Percentiles rank a stretch among this genome's conserved stretches.
phyloP scores from a whole-genome alignment of 192 early-diverging fungal genomes.

The Coemansia aciculifera region DNA sequence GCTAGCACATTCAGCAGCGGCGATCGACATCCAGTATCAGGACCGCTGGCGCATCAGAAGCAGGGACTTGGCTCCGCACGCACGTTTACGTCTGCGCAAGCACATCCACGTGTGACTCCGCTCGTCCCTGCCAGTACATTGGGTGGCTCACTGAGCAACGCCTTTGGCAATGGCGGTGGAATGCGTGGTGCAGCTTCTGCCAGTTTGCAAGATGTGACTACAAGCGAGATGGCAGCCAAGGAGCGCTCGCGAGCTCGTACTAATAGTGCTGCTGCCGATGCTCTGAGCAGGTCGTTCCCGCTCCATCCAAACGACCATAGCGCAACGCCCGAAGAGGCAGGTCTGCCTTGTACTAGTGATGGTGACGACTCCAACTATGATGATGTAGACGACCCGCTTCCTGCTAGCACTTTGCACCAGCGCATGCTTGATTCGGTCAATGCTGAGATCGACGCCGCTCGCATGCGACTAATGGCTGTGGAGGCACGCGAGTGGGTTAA shows the following conservation, averaged over 20 bases:
- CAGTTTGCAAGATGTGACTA: constrained; percentile 39
- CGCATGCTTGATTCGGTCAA: constrained; percentile 23
- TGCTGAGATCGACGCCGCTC: constrained; percentile 41
- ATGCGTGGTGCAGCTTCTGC: constrained; percentile 28
- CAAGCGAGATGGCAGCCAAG: not conserved
- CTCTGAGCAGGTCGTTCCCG: constrained; percentile 10
- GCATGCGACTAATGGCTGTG: constrained; percentile 33
- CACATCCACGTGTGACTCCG: not conserved
- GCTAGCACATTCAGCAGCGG: constrained; percentile 23
- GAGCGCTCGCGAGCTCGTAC: constrained; percentile 15
- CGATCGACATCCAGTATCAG: not conserved
- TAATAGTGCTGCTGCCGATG: constrained; percentile 21
- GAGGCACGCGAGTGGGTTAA: constrained; percentile 51
- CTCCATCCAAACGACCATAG: constrained; percentile 13
- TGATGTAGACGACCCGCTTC: constrained; percentile 9
- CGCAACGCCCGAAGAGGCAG: not conserved
- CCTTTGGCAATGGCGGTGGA: not conserved
- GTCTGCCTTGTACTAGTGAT: constrained; percentile 3
- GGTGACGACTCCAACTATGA: constrained; percentile 22
- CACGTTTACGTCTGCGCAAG: constrained; percentile 19
- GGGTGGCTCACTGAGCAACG: not conserved
- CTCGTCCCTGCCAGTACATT: not conserved
- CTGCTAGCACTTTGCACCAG: constrained; percentile 15
- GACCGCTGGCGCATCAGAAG: not conserved
- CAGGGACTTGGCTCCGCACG: constrained; percentile 12